A percentile compares a stretch with the other conserved stretches of the same genome.
Evolutionary conservation across 106 monocot species (phyloP).

Genomic region (Phalaenopsis aphrodite): DNA sequence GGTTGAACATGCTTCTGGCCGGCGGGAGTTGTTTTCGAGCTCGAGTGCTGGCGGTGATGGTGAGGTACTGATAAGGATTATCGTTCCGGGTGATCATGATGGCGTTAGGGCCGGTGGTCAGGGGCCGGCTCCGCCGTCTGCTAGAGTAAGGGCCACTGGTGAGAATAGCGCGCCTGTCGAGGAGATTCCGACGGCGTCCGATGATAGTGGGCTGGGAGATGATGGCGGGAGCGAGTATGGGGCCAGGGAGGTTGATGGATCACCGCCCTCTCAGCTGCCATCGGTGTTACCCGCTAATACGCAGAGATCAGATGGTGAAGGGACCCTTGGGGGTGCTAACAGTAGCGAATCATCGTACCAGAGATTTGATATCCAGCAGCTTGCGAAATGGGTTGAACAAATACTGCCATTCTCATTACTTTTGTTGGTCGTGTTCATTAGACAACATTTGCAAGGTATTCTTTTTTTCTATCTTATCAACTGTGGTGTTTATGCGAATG

Average conservation of each 20-base stretch:
- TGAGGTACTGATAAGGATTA: constrained; percentile 76
- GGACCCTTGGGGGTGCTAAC: constrained; percentile 20
- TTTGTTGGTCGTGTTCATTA: constrained; percentile 82
- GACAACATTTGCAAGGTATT: constrained; percentile 96
- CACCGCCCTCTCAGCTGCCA: constrained; percentile 9
- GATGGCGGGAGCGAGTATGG: background rate
- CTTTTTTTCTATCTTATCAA: background rate
- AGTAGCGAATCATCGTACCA: constrained; percentile 59
- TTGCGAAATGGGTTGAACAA: constrained; percentile 88
- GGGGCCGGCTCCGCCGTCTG: constrained; percentile 7
- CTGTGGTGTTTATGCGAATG: background rate
- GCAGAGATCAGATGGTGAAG: constrained; percentile 20
- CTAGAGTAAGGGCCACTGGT: background rate
- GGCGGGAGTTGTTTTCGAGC: constrained; percentile 9
- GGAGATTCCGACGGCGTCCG: constrained; percentile 3
- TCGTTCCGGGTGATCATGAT: constrained; percentile 46
- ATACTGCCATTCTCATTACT: constrained; percentile 86
- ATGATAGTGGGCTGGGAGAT: constrained; percentile 12
- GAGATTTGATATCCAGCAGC: constrained; percentile 90
- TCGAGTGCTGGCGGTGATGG: constrained; percentile 22
- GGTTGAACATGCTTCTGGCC: constrained; percentile 4
- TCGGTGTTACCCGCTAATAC: constrained; percentile 6
- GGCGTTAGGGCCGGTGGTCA: constrained; percentile 14
- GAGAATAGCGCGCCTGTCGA: constrained; percentile 3
- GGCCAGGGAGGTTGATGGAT: background rate